A percentile compares a stretch with the other conserved stretches of the same genome.
These are phyloP conservation scores for Euclidium syriacum DNA, from an alignment of 345 rosid species.

Conservation along the genomic window DNA sequence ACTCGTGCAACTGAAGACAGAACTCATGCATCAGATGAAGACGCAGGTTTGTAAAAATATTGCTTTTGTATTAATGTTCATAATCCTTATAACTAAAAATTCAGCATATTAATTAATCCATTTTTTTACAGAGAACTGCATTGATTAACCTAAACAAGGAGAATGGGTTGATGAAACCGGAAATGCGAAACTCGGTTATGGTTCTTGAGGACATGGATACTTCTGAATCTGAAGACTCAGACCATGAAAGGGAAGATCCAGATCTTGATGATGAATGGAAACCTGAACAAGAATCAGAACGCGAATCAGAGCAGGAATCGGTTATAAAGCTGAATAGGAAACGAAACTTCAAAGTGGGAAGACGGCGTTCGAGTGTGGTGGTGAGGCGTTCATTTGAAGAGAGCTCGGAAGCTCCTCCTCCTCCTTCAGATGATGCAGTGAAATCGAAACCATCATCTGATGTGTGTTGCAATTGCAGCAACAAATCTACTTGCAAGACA, in stretches of 20 bases:
- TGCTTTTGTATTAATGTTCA: constrained; percentile 1
- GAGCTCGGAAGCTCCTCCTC: constrained; percentile 24
- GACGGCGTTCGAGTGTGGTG: constrained; percentile 30
- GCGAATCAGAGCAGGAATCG: constrained; percentile 32
- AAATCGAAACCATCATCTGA: constrained; percentile 22
- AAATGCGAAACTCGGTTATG: constrained; percentile 41
- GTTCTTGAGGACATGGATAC: constrained; percentile 82
- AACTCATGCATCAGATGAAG: constrained; percentile 63
- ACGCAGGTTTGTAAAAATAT: constrained; percentile 44
- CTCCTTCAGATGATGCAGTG: constrained; percentile 31
- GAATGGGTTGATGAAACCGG: constrained; percentile 61
- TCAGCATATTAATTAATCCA: background rate
- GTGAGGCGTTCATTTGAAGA: constrained; percentile 23
- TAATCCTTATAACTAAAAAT: background rate
- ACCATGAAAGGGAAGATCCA: constrained; percentile 43
- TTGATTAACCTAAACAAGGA: constrained; percentile 39
- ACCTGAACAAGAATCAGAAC: constrained; percentile 32
- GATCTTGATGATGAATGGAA: constrained; percentile 61
- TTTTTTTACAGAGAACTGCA: constrained; percentile 19
- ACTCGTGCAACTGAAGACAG: too few relatives aligned
- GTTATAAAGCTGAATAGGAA: constrained; percentile 31
- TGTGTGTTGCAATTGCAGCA: constrained; percentile 67
- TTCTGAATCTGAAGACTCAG: constrained; percentile 78
- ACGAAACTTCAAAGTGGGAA: constrained; percentile 38
- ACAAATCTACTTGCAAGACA: constrained; percentile 64